phyloP scores from a whole-genome alignment of 2,329 filamentous ascomycete species.

The Fusarium scirpi region DNA sequence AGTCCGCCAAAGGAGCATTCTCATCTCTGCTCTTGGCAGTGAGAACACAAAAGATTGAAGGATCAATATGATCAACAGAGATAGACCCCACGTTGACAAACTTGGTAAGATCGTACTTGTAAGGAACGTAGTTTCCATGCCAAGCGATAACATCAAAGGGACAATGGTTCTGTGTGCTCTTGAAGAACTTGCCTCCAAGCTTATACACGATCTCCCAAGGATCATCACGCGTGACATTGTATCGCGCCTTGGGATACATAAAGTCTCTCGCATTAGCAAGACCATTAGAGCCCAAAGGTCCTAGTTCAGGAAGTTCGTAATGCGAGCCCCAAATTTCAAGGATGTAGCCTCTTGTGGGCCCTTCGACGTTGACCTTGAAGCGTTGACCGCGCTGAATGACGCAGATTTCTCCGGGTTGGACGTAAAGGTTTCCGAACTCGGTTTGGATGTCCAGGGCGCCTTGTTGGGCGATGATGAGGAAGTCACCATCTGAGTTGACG shows the following conservation, averaged over 20 bases:
- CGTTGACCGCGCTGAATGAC: slow-evolving; percentile 75
- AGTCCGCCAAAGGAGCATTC: slow-evolving; percentile 70
- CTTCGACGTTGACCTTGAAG: slow-evolving; percentile 55
- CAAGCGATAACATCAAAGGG: slow-evolving; percentile 80
- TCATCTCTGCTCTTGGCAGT: slow-evolving; percentile 67
- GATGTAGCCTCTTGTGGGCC: slow-evolving; percentile 73
- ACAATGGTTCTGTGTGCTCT: slow-evolving; percentile 70
- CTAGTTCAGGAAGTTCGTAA: slow-evolving; percentile 75
- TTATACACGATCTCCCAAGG: slow-evolving; percentile 71
- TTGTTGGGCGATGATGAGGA: slow-evolving; percentile 73
- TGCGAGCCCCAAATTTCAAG: slow-evolving; percentile 74
- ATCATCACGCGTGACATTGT: slow-evolving; percentile 63
- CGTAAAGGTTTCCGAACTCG: slow-evolving; percentile 72
- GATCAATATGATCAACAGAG: slow-evolving; percentile 71
- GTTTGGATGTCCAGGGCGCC: slow-evolving; percentile 76
- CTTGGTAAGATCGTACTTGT: slow-evolving; percentile 68
- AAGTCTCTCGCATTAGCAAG: slow-evolving; percentile 76
- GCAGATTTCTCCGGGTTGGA: slow-evolving; percentile 75
- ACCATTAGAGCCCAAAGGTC: slow-evolving; percentile 74
- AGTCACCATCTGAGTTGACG: slow-evolving; percentile 72
- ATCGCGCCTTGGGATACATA: slow-evolving; percentile 69
- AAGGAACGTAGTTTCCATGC: slow-evolving; percentile 76
- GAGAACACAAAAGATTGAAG: slow-evolving; percentile 73
- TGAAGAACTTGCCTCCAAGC: slow-evolving; percentile 70
- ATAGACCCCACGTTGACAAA: slow-evolving; percentile 65